Base-by-base conservation (phyloP, 331 rosid species). In the Acacia pycnantha region DNA sequence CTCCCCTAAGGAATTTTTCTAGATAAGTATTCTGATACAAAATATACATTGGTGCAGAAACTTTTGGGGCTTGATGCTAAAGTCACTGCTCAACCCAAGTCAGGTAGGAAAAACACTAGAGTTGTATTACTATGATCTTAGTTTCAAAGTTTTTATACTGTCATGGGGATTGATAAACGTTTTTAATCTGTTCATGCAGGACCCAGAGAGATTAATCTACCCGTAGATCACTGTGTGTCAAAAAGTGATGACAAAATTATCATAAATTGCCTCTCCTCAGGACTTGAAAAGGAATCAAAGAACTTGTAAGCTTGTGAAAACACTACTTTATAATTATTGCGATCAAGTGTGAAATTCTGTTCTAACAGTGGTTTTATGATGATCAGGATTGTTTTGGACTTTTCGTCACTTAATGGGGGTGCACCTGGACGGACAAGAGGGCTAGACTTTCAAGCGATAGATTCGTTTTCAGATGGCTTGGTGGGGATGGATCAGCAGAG, bases 341-440 rank as follows among this genome's bases (percentile, higher is more conserved):
- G 62, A 29, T 0, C 16, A 71, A 73, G 6, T 11, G 4, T 26
- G 70, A 43, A 69, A 64, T 62, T 40, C 19, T 71, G 44, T 11
- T n/a, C 70, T 82, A 41, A 78, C 66, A 70, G 43, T 37, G 31
- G 46, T 15, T 51, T 22, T 43, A 68, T 67, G 76, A 40, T 67
- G 74, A 81, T 40, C 93, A 96, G 98, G 94, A 87, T 94, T 69
- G 88, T 85, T 83, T 69, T 96, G 85, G 97, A 94, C 89, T 83
- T 90, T 68, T 92, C 97, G 27, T 71, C 92, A 1, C 87, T 90
- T 44, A 91, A 89, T 82, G 99, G 95, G 1, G 98, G 99, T 4
- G 94, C 97, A 2, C 97, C 98, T n/a, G 95, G 94, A 46, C 94
- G 99, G 83, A 92, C 99, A 4, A 88, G 99, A 90, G 99, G 99